Percentiles rank a stretch among this genome's conserved stretches.
phyloP scores from a whole-genome alignment of 352 stramenopile species.

The Phytopythium aichiense region DNA sequence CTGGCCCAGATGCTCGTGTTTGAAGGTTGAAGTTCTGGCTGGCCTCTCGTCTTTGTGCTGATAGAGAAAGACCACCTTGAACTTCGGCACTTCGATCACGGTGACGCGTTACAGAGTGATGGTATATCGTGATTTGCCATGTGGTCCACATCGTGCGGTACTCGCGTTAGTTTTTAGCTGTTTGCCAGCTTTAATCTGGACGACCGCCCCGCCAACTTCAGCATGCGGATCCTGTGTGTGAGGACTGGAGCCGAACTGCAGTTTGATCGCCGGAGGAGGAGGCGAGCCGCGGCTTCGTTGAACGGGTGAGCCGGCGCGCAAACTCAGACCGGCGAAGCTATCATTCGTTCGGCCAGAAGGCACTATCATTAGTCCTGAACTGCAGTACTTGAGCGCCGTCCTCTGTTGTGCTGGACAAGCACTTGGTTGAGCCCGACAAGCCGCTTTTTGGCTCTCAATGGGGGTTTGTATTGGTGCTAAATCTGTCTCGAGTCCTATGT shows the following conservation, averaged over 20 bases:
- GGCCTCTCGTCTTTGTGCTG: neutral
- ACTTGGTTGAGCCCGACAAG: no score
- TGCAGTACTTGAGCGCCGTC: no score
- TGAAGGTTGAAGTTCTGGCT: conserved; percentile 3
- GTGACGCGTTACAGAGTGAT: neutral
- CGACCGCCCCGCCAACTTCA: no score
- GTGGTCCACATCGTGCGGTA: neutral
- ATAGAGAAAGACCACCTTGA: conserved; percentile 1
- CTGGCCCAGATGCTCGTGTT: conserved; percentile 3
- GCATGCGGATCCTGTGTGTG: no score
- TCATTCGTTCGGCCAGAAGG: neutral
- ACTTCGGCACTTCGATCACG: neutral
- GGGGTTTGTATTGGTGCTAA: no score
- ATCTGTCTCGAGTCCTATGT: no score
- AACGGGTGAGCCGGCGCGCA: neutral
- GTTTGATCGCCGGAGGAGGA: neutral
- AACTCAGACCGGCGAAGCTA: neutral
- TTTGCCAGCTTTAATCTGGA: neutral
- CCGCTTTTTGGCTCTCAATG: no score
- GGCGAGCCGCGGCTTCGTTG: neutral
- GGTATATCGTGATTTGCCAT: neutral
- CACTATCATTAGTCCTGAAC: no score
- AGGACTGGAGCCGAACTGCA: neutral
- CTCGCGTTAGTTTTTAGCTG: neutral
- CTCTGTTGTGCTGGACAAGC: no score